phyloP scores from a whole-genome alignment of 495 filamentous ascomycete genomes.

The Penicillium flavigenum region DNA sequence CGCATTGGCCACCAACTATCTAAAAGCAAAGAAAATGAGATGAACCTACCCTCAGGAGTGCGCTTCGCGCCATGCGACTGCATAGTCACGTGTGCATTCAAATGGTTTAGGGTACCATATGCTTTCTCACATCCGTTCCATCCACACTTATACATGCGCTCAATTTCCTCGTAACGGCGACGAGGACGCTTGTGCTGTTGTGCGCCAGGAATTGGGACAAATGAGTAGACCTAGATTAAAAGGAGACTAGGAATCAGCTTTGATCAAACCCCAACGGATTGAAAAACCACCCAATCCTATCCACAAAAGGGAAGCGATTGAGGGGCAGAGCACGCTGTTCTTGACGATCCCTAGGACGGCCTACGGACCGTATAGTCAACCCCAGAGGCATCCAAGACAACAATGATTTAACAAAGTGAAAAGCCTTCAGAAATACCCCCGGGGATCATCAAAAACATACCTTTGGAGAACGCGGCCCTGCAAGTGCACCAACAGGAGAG shows the following conservation, averaged over 20 bases:
- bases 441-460: conserved; percentile 59
- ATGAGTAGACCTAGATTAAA: conserved; percentile 82
- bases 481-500: conserved; percentile 55
- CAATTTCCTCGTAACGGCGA: conserved; percentile 95
- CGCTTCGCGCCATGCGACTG: conserved; percentile 90
- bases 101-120: conserved; percentile 92
- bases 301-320: background rate
- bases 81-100: conserved; percentile 98
- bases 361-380: conserved; percentile 18
- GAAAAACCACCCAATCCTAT: conserved; percentile 17
- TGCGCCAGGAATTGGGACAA: conserved; percentile 95
- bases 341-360: conserved; percentile 32
- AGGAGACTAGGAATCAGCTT: conserved; percentile 1
- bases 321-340: conserved; percentile 26
- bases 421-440: conserved; percentile 32
- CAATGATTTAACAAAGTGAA: conserved; percentile 25
- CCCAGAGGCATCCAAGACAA: conserved; percentile 37
- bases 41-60: conserved; percentile 86
- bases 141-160: conserved; percentile 99
- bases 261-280: conserved; percentile 15
- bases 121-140: conserved; percentile 98
- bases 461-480: conserved; percentile 66
- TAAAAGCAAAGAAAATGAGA: conserved; percentile 13
- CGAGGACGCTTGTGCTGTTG: conserved; percentile 97
- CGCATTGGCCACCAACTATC: conserved; percentile 1